A percentile compares a stretch with the other conserved stretches of the same genome.
Conservation (phyloP, 2,329 filamentous ascomycete species). For the Fusarium longipes region DNA sequence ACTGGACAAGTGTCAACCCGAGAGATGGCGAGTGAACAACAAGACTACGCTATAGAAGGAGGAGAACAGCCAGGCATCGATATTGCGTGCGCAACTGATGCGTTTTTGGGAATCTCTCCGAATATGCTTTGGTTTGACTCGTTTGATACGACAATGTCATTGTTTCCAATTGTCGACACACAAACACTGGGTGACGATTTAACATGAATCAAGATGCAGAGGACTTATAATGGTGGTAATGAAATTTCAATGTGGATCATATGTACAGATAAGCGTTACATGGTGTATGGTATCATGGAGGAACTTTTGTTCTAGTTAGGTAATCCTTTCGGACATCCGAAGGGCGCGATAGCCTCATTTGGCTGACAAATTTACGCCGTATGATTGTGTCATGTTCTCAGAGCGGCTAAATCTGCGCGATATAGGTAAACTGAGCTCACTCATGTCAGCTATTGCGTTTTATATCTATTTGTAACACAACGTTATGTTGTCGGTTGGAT, state of each 20-base stretch:
- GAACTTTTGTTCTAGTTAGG: constrained; percentile 5
- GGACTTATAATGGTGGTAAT: too few species aligned
- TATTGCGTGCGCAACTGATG: constrained; percentile 25
- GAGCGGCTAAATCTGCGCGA: neutral
- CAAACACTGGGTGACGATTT: constrained; percentile 28
- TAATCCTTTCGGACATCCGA: neutral
- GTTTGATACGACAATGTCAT: constrained; percentile 43
- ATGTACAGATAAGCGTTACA: neutral
- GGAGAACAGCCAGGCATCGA: constrained; percentile 26
- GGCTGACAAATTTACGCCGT: neutral
- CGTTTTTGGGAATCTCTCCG: constrained; percentile 41
- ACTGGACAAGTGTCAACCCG: neutral
- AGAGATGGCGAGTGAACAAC: constrained; percentile 13
- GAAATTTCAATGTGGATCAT: neutral
- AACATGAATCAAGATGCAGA: neutral
- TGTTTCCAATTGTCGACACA: constrained; percentile 44
- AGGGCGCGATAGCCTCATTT: neutral
- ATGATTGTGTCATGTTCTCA: too few species aligned
- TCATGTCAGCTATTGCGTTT: neutral
- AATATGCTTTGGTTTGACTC: constrained; percentile 46
- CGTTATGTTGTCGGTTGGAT: constrained; percentile 2
- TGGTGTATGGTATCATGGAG: neutral
- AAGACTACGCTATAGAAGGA: neutral
- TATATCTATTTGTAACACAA: neutral
- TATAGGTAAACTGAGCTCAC: too few species aligned